Conservation (phyloP, 139 green algal species). For the Desmodesmus armatus region DNA sequence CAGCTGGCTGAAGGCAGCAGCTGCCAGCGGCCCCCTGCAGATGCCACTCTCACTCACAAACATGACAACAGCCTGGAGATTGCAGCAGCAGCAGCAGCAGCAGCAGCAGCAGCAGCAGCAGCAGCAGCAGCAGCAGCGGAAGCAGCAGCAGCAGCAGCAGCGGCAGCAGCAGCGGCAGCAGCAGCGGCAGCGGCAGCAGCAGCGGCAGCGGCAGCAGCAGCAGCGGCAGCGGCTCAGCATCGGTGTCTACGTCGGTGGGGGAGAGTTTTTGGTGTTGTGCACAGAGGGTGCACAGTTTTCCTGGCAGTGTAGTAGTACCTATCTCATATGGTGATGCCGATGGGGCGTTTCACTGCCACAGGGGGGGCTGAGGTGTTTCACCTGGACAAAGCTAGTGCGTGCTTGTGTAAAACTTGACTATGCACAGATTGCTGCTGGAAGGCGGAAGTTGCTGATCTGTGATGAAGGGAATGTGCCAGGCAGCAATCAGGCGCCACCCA, state of each 20-base stretch:
- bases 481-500: too few relatives aligned
- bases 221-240: too few relatives aligned
- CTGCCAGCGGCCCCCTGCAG: constrained; percentile 78
- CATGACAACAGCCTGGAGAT: constrained; percentile 61
- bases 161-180: constrained; percentile 56
- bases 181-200: background rate
- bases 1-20: constrained; percentile 60
- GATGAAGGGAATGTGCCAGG: too few relatives aligned
- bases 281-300: background rate
- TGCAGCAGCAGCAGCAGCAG: constrained; percentile 17
- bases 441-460: too few relatives aligned
- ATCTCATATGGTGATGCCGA: background rate
- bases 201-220: background rate
- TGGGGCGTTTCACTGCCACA: too few relatives aligned
- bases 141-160: background rate
- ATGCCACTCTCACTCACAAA: constrained; percentile 86
- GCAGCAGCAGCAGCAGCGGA: background rate
- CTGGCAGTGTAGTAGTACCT: background rate
- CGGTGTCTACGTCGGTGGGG: background rate
- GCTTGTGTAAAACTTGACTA: too few relatives aligned
- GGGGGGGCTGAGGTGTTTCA: too few relatives aligned
- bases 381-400: too few relatives aligned
- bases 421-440: too few relatives aligned
- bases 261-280: background rate
- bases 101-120: background rate